Conservation (phyloP, 177 flowering plant species). For the Vitis hybrid region DNA sequence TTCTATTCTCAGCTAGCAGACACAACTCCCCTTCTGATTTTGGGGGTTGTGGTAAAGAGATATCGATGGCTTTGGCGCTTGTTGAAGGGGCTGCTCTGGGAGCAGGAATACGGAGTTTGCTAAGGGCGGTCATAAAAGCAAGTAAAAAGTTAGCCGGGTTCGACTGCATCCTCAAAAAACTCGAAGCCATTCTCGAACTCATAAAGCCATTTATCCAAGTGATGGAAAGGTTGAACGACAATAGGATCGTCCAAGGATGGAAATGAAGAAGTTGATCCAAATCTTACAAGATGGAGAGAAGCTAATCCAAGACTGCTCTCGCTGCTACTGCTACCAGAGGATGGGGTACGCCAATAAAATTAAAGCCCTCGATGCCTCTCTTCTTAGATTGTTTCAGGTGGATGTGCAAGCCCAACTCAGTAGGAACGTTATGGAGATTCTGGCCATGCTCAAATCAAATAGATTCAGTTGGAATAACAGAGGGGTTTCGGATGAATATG, state of each 20-base stretch:
- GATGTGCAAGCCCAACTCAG: background rate
- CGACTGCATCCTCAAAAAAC: background rate
- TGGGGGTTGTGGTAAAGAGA: too few relatives aligned
- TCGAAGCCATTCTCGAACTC: background rate
- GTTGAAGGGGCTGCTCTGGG: slow-evolving; percentile 15
- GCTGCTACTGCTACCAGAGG: background rate
- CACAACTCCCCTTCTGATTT: too few relatives aligned
- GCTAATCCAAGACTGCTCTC: slow-evolving; percentile 1
- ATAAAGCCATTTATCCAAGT: background rate
- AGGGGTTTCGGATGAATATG: background rate
- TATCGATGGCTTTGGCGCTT: background rate
- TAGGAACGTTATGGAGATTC: too few relatives aligned
- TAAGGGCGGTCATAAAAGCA: background rate
- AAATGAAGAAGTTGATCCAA: background rate
- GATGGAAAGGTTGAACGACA: background rate
- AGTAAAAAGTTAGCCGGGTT: background rate
- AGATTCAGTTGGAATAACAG: background rate
- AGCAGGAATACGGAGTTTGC: background rate
- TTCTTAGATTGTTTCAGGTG: background rate
- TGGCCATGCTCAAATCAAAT: background rate
- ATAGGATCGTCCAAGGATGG: background rate
- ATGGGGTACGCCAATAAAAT: background rate
- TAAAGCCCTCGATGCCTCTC: background rate
- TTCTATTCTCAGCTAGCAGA: too few relatives aligned
- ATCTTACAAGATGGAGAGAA: background rate